Base-by-base conservation (phyloP, 208 protist genomes). In the Trypanosoma conorhini region DNA sequence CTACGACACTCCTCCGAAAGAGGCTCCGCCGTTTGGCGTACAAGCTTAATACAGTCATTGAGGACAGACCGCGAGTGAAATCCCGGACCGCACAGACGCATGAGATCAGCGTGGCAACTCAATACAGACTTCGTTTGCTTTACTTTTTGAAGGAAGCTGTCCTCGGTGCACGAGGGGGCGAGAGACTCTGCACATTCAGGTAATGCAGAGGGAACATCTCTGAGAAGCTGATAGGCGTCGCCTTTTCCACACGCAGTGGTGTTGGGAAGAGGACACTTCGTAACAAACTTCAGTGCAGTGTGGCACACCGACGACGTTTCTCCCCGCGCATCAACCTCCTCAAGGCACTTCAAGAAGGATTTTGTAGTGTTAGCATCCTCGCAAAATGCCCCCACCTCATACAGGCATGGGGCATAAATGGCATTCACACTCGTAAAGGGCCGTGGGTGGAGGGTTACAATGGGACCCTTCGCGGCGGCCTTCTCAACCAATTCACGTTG, bases 381-480 rank as follows among this genome's bases (percentile, higher is more conserved):
- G 60, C 67, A 72, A 58, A 60, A 59, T 22, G 56, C 35, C 33
- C 28, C 30, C 10, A 72, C 67, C 40, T 72, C 67, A 59, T 65
- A 72, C 0, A 62, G 28, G 44, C 67, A 72, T 10, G 67, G 67
- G n/a, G 42, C 57, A 72, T 65, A 63, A 26, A 72, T 58, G 8
- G 55, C 55, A 33, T 65, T 56, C 35, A 64, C 12, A 33, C 35
- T 58, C 33, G 42, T 31, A 33, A 65, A 72, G 21, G 67, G 48
- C 30, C 59, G 4, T 42, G 30, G 12, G 17, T 5, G 46, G 8
- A 65, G 21, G 30, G 19, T 58, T 50, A 30, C 7, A 26, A 64
- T 56, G 19, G 38, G 57, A 9, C 56, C n/a, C 13, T 56, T 13
- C 24, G 38, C 35, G 10, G 55, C 19, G 19, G 55, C 66, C 24